Evolutionary conservation across 768 basidiomycete genomes (phyloP).

Genomic region (Panaeolus cyanescens): DNA sequence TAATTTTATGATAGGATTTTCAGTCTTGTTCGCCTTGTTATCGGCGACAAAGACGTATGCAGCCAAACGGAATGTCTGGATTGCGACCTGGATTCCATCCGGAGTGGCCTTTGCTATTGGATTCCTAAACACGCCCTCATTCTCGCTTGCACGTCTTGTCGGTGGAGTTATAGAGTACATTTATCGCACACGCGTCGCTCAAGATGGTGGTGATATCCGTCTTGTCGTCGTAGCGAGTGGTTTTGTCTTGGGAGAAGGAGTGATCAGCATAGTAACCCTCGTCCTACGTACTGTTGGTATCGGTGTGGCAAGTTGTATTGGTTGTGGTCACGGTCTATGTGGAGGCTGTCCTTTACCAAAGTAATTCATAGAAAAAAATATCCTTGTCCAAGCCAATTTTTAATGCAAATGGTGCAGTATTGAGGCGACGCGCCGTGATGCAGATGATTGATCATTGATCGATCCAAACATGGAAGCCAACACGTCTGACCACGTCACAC

Average conservation of each 20-base stretch:
- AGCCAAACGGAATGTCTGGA: constrained; percentile 45
- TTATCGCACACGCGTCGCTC: constrained; percentile 56
- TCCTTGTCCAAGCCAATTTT: neutral
- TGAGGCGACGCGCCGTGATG: no score
- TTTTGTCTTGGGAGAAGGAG: constrained; percentile 94
- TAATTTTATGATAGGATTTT: constrained; percentile 81
- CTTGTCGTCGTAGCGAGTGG: constrained; percentile 91
- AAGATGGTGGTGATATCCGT: constrained; percentile 61
- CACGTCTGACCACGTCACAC: constrained; percentile 13
- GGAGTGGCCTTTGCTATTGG: constrained; percentile 96
- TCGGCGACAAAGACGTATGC: constrained; percentile 70
- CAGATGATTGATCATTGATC: neutral
- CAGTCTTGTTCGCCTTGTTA: constrained; percentile 65
- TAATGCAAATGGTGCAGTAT: no score
- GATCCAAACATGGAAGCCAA: constrained; percentile 3
- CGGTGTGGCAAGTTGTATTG: constrained; percentile 81
- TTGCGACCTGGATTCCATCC: constrained; percentile 84
- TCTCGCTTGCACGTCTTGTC: constrained; percentile 87
- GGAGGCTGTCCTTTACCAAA: constrained; percentile 56
- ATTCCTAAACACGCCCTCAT: constrained; percentile 94
- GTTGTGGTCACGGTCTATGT: constrained; percentile 78
- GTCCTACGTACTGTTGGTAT: constrained; percentile 74
- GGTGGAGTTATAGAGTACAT: constrained; percentile 83
- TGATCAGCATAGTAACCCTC: constrained; percentile 81
- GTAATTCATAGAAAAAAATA: constrained; percentile 1